Percentiles rank a stretch among this genome's conserved stretches.
phyloP scores from a whole-genome alignment of 2,329 filamentous ascomycete species.

The Aspergillus floridensis region DNA sequence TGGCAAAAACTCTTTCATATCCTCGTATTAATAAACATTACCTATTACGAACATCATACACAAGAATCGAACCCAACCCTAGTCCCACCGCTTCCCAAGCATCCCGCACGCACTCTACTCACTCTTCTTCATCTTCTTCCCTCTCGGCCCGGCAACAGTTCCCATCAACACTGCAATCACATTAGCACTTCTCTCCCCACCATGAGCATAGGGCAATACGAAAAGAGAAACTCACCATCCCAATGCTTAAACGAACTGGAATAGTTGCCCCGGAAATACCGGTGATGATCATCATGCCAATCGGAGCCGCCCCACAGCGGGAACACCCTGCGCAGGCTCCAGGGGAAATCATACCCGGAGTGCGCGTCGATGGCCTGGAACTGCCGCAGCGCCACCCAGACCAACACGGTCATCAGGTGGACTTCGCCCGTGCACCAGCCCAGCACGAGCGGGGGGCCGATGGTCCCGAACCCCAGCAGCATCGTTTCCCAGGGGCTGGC shows the following conservation, averaged over 20 bases:
- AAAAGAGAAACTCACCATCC: constrained; percentile 54
- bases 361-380: constrained; percentile 97
- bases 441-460: constrained; percentile 76
- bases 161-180: constrained; percentile 19
- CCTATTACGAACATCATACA: not conserved
- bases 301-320: constrained; percentile 96
- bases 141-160: constrained; percentile 22
- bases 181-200: not conserved
- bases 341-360: constrained; percentile 96
- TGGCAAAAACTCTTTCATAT: too few relatives aligned
- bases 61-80: not conserved
- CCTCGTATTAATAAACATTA: not conserved
- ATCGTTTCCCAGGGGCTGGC: constrained; percentile 94
- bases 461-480: constrained; percentile 80
- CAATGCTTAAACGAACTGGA: constrained; percentile 96
- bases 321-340: constrained; percentile 79
- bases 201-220: too few relatives aligned
- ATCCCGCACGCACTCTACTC: not conserved
- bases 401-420: constrained; percentile 93
- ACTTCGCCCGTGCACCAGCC: constrained; percentile 76
- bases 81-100: too few relatives aligned
- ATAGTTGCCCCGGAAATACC: constrained; percentile 97
- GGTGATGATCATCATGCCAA: constrained; percentile 93
- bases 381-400: constrained; percentile 84
- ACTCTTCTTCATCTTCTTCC: constrained; percentile 12